Percentiles rank a stretch among this genome's conserved stretches.
These are phyloP conservation scores for Pochonia chlamydosporia DNA, from an alignment of 2,329 filamentous ascomycete species.

Conservation along the genomic window DNA sequence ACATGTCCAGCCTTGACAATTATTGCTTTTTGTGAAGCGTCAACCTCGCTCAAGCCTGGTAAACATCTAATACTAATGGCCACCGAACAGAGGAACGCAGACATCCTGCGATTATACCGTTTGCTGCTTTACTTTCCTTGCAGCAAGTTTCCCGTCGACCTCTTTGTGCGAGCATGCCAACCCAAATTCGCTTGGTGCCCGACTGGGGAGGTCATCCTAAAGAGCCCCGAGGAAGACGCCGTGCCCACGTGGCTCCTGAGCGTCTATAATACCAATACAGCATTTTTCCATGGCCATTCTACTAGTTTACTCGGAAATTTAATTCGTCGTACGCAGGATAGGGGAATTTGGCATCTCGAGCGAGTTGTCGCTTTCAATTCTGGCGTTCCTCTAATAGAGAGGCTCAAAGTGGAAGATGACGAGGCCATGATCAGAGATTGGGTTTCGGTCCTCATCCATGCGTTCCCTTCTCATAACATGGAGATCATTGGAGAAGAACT, in stretches of 20 bases:
- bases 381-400: neutral
- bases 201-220: neutral
- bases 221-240: neutral
- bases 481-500: neutral
- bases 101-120: neutral
- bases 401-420: neutral
- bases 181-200: neutral
- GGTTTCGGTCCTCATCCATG: neutral
- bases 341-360: neutral
- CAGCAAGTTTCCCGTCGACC: neutral
- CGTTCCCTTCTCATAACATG: neutral
- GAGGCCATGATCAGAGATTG: neutral
- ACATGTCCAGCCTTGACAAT: too few species aligned
- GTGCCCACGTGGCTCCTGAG: neutral
- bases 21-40: too few species aligned
- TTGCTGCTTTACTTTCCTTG: neutral
- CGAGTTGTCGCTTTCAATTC: neutral
- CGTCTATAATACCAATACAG: neutral
- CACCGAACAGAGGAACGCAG: neutral
- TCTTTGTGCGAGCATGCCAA: neutral
- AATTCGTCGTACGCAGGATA: neutral
- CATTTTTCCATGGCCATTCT: neutral
- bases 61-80: too few species aligned
- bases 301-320: neutral
- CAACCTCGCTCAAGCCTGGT: too few species aligned